A percentile compares a stretch with the other conserved stretches of the same genome.
These are phyloP conservation scores for Eudorina sp. DNA, from an alignment of 139 green algal genomes.

Conservation along the genomic window DNA sequence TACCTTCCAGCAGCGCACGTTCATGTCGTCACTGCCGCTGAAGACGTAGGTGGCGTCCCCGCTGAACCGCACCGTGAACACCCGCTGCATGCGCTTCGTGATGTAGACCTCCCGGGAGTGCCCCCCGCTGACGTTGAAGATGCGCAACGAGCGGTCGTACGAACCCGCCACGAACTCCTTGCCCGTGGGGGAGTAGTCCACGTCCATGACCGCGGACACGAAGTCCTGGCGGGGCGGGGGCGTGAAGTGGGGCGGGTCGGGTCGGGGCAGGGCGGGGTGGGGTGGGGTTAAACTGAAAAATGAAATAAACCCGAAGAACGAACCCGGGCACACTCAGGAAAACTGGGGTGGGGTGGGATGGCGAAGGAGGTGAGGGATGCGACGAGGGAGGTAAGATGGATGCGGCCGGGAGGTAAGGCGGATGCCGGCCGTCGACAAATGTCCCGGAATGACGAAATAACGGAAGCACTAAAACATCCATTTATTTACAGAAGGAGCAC, in stretches of 20 bases:
- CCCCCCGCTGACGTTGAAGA: slow-evolving; percentile 92
- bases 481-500: too few relatives aligned
- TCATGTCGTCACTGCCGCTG: slow-evolving; percentile 92
- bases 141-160: slow-evolving; percentile 95
- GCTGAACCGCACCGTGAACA: slow-evolving; percentile 89
- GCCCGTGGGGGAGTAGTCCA: slow-evolving; percentile 98
- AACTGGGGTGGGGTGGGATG: too few relatives aligned
- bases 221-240: slow-evolving; percentile 81
- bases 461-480: too few relatives aligned
- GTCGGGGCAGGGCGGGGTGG: too few relatives aligned
- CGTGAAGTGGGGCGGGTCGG: not conserved
- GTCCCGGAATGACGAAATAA: too few relatives aligned
- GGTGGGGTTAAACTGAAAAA: too few relatives aligned
- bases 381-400: too few relatives aligned
- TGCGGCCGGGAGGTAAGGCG: too few relatives aligned
- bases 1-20: slow-evolving; percentile 92
- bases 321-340: too few relatives aligned
- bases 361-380: too few relatives aligned
- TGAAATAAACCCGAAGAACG: too few relatives aligned
- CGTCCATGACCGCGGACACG: slow-evolving; percentile 95
- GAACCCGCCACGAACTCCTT: slow-evolving; percentile 96
- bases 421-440: too few relatives aligned
- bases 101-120: slow-evolving; percentile 91
- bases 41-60: slow-evolving; percentile 96
- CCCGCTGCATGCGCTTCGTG: slow-evolving; percentile 97